Percentiles rank a stretch among this genome's conserved stretches.
Conservation (phyloP, 2,329 filamentous ascomycete species). For the Botryotinia convoluta region DNA sequence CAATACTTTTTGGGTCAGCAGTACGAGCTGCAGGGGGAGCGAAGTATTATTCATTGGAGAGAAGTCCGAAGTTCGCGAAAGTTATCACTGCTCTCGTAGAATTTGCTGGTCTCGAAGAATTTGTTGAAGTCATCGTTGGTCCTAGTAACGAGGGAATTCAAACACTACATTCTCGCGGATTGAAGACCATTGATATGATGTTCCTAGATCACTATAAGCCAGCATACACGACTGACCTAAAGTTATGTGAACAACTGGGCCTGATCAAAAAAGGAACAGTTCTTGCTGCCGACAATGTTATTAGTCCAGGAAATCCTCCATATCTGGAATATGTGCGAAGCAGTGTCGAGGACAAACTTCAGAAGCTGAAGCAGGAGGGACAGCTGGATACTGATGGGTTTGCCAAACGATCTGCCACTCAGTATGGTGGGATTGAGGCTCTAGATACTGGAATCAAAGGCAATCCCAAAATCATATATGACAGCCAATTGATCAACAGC, state of each 20-base stretch:
- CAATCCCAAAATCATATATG: conserved; percentile 64
- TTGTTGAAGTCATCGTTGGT: conserved; percentile 70
- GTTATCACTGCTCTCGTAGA: conserved; percentile 68
- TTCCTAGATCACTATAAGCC: conserved; percentile 83
- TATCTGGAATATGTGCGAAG: conserved; percentile 70
- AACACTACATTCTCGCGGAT: conserved; percentile 46
- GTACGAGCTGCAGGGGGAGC: conserved; percentile 61
- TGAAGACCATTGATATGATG: conserved; percentile 34
- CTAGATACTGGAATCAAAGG: conserved; percentile 43
- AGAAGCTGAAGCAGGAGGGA: conserved; percentile 45
- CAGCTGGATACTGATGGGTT: conserved; percentile 41
- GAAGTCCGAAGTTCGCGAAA: conserved; percentile 70
- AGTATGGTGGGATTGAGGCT: conserved; percentile 42
- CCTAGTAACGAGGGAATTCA: conserved; percentile 64
- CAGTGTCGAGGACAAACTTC: conserved; percentile 59
- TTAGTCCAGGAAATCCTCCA: conserved; percentile 67
- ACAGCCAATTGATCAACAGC: conserved; percentile 61
- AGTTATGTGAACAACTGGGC: conserved; percentile 70
- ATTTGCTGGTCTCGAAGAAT: conserved; percentile 67
- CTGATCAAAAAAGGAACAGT: conserved; percentile 62
- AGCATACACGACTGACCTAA: conserved; percentile 70
- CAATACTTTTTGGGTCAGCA: conserved; percentile 69
- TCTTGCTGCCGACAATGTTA: conserved; percentile 67
- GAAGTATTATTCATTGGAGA: conserved; percentile 69
- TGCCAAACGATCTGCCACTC: conserved; percentile 24